These are phyloP conservation scores for Neocucurbitaria cava DNA, from an alignment of 2,329 filamentous ascomycete genomes.

Conservation along the genomic window DNA sequence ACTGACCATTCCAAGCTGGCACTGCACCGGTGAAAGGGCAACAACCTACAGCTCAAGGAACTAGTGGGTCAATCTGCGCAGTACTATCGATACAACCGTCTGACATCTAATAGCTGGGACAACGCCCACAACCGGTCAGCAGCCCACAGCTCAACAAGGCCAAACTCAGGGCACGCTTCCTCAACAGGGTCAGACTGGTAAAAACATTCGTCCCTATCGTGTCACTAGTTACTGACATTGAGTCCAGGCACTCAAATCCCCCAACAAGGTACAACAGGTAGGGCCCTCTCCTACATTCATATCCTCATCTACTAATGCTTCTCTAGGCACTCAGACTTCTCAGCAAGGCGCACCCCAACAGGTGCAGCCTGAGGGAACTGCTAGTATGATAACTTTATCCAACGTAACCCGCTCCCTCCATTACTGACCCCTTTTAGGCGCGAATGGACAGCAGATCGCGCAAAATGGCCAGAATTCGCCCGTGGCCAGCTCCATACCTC, in stretches of 20 bases:
- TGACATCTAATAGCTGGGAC: conserved; percentile 5
- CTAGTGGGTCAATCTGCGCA: not conserved
- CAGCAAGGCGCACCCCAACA: conserved; percentile 14
- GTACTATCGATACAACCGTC: not conserved
- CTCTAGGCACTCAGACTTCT: not conserved
- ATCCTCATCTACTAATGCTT: not conserved
- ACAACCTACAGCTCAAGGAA: not conserved
- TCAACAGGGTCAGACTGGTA: conserved; percentile 2
- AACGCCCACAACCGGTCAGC: conserved; percentile 2
- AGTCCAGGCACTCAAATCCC: conserved; percentile 1
- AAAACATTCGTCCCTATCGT: not conserved
- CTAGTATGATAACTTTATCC: not conserved
- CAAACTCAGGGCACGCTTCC: not conserved
- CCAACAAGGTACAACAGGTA: conserved; percentile 6
- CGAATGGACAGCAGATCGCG: conserved; percentile 4
- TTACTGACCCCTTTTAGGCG: not conserved
- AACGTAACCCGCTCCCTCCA: not conserved
- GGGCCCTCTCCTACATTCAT: not conserved
- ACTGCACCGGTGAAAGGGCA: not conserved
- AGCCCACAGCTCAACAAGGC: not conserved
- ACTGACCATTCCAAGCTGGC: not conserved
- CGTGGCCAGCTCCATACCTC: not conserved
- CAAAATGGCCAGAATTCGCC: conserved; percentile 3
- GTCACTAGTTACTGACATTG: not conserved
- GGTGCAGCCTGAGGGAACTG: not conserved